Percentiles rank a stretch among this genome's conserved stretches.
Conservation (phyloP, 305 asterid species). For the Rubia tinctorum region DNA sequence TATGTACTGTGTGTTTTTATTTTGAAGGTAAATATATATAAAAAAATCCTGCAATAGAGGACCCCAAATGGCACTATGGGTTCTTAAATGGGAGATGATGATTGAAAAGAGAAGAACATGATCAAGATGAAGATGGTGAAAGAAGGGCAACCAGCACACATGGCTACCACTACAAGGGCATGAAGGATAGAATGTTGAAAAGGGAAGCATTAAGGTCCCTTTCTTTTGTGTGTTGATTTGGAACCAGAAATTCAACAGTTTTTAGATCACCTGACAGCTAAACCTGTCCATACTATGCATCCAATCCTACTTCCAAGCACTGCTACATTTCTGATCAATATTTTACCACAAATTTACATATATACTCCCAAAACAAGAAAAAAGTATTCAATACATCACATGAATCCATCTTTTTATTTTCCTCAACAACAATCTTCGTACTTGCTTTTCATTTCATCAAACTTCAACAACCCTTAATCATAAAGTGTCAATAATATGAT, state of each 20-base stretch:
- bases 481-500: too few species aligned
- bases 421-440: background rate
- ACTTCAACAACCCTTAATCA: too few species aligned
- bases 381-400: background rate
- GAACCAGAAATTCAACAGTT: conserved; percentile 32
- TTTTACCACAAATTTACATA: background rate
- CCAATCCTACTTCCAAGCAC: background rate
- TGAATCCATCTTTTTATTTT: background rate
- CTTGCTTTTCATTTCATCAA: background rate
- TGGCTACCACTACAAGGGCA: conserved; percentile 59
- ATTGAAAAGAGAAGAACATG: conserved; percentile 23
- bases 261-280: conserved; percentile 21
- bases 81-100: conserved; percentile 31
- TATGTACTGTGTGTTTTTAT: too few species aligned
- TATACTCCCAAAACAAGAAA: background rate
- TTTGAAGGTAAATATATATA: too few species aligned
- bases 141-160: conserved; percentile 37
- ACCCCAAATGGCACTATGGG: conserved; percentile 33
- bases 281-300: conserved; percentile 21
- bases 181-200: conserved; percentile 22
- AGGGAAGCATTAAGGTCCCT: conserved; percentile 38
- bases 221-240: conserved; percentile 36
- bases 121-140: conserved; percentile 8
- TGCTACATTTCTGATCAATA: background rate
- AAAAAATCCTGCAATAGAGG: conserved; percentile 17